Base-by-base conservation (phyloP, 164 flowering plant species). In the Chimonanthus praecox region DNA sequence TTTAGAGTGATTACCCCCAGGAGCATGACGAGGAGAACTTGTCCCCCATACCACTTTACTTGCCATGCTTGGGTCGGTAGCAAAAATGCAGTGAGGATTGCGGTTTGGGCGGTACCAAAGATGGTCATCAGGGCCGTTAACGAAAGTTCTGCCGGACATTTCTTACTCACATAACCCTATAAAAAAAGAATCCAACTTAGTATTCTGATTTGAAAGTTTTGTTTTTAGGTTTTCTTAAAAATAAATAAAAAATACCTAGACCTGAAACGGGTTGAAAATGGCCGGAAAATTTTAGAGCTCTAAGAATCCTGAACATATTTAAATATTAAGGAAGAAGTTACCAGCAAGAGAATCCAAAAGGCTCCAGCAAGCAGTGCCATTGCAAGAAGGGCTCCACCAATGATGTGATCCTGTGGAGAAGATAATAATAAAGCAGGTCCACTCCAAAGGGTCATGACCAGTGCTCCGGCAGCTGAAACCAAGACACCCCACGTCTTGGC, bases 111-210 rank as follows among this genome's bases (percentile, higher is more conserved):
- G 67, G 76, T 78, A 60, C 80, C 80, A 18, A 65, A 78, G 49
- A 73, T 46, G 76, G 43, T 78, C 80, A 78, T 73, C 67, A 78
- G 64, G 6, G 80, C 80, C 15, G 74, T 69, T 33, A 78, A 70
- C 6, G 75, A 72, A 13, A 70, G 63, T 33, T 50, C 62, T 43
- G 63, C 61, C 51, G 72, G 72, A 33, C 21, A 70, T 47, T 49
- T 72, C n/a, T 3, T 16, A 5, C 60, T 72, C 8, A 72, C 63
- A 15, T n/a, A 62, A 13, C 45, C 69, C 75, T 72, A 15, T 16
- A 54, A 3, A 13, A 54, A 54, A 13, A 5, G 15, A 54, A 54
- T 9, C 4, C 60, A 54, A 54, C 33, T 21, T 21, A 21, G 0
- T 21, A 21, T 21, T 21, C 33, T 21, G 33, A n/a, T n/a, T n/a